These are phyloP conservation scores for Vicia sativa DNA, from an alignment of 306 rosid species.

Conservation along the genomic window DNA sequence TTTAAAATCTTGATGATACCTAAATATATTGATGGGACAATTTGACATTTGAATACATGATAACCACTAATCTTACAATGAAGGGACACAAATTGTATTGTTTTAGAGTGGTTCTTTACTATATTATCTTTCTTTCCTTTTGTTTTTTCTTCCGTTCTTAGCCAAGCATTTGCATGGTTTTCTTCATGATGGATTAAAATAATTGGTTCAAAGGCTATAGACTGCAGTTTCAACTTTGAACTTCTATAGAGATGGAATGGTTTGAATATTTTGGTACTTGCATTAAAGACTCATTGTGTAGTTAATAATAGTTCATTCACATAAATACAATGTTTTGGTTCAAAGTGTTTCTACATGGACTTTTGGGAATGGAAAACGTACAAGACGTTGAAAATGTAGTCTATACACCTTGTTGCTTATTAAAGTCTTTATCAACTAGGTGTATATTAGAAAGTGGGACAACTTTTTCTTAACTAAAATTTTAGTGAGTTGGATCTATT, in stretches of 20 bases:
- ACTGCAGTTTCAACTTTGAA: conserved; percentile 39
- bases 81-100: conserved; percentile 38
- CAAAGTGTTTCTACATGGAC: conserved; percentile 30
- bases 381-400: conserved; percentile 43
- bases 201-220: conserved; percentile 31
- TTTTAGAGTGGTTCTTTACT: conserved; percentile 10
- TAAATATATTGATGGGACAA: conserved; percentile 32
- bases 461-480: not conserved
- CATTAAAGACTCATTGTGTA: conserved; percentile 41
- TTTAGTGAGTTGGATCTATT: no score
- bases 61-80: conserved; percentile 36
- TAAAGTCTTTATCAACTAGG: conserved; percentile 27
- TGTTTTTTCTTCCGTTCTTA: not conserved
- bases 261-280: conserved; percentile 57
- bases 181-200: conserved; percentile 24
- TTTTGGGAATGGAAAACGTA: conserved; percentile 54
- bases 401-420: conserved; percentile 26
- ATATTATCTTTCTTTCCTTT: not conserved
- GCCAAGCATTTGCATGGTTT: conserved; percentile 18
- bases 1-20: not conserved
- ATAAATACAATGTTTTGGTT: conserved; percentile 44
- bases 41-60: conserved; percentile 34
- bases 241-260: conserved; percentile 27
- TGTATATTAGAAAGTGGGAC: conserved; percentile 37
- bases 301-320: conserved; percentile 50